Evolutionary conservation across 148 eudicot genomes (phyloP).

Genomic region (Chenopodium album): DNA sequence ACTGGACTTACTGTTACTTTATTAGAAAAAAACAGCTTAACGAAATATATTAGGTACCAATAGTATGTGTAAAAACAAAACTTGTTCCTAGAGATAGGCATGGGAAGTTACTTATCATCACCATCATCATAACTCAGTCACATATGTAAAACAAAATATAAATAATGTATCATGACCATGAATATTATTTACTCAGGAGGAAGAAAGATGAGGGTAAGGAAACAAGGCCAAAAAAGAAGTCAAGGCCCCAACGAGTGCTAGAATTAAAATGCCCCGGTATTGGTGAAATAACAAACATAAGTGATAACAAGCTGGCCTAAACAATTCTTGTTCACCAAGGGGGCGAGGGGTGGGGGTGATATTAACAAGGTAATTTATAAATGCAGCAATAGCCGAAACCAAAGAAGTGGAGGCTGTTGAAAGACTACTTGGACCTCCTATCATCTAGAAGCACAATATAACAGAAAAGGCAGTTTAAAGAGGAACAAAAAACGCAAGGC

Average conservation of each 20-base stretch:
- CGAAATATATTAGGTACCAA: too few relatives aligned
- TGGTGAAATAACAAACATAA: constrained; percentile 49
- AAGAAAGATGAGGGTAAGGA: constrained; percentile 63
- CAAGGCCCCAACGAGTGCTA: constrained; percentile 58
- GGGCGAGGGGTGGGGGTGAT: constrained; percentile 46
- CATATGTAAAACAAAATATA: too few relatives aligned
- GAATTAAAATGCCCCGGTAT: constrained; percentile 39
- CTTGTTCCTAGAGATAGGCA: background rate
- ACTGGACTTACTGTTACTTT: too few relatives aligned
- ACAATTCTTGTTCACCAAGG: constrained; percentile 57
- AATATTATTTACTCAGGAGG: constrained; percentile 38
- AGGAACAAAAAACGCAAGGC: constrained; percentile 51
- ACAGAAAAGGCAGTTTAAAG: constrained; percentile 49
- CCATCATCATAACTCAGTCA: background rate
- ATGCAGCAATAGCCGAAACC: constrained; percentile 43
- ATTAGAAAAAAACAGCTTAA: too few relatives aligned
- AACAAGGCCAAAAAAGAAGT: constrained; percentile 66
- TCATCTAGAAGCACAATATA: constrained; percentile 46
- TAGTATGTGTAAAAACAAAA: background rate
- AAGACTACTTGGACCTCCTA: constrained; percentile 51
- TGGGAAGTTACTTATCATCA: background rate
- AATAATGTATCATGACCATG: background rate
- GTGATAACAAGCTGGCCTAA: constrained; percentile 65
- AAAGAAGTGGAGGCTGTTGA: constrained; percentile 41
- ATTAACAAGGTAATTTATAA: constrained; percentile 51